phyloP scores from a whole-genome alignment of 257 asterid genomes.

The Nemophila menziesii region DNA sequence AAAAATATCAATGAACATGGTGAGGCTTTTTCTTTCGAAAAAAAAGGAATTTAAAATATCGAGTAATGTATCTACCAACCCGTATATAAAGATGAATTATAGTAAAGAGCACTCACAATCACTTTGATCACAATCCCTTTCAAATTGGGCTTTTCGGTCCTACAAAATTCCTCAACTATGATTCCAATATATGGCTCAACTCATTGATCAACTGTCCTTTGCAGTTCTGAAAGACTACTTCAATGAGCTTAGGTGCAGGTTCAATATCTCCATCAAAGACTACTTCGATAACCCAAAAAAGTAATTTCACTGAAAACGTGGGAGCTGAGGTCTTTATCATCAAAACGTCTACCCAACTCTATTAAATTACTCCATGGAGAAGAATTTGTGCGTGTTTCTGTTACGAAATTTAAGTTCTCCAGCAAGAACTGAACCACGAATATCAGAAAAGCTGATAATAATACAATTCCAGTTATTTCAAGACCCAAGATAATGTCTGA shows the following conservation, averaged over 20 bases:
- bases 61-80: no score
- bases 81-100: no score
- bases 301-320: slow-evolving; percentile 27
- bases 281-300: no score
- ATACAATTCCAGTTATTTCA: slow-evolving; percentile 19
- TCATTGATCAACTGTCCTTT: slow-evolving; percentile 96
- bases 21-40: no score
- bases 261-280: slow-evolving; percentile 95
- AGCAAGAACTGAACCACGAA: slow-evolving; percentile 16
- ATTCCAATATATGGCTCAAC: slow-evolving; percentile 82
- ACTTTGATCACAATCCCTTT: slow-evolving; percentile 87
- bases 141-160: slow-evolving; percentile 53
- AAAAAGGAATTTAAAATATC: no score
- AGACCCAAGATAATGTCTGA: slow-evolving; percentile 29
- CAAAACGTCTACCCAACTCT: slow-evolving; percentile 13
- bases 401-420: slow-evolving; percentile 17
- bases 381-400: slow-evolving; percentile 8
- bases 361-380: slow-evolving; percentile 13
- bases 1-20: no score
- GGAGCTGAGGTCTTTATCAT: slow-evolving; percentile 19
- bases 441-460: slow-evolving; percentile 10
- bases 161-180: slow-evolving; percentile 67
- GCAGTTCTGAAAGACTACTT: slow-evolving; percentile 87
- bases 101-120: no score
- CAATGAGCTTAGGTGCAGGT: slow-evolving; percentile 96